Percentiles rank a stretch among this genome's conserved stretches.
These are phyloP conservation scores for Microdochium trichocladiopsis DNA, from an alignment of 2,329 filamentous ascomycete species.

Conservation along the genomic window DNA sequence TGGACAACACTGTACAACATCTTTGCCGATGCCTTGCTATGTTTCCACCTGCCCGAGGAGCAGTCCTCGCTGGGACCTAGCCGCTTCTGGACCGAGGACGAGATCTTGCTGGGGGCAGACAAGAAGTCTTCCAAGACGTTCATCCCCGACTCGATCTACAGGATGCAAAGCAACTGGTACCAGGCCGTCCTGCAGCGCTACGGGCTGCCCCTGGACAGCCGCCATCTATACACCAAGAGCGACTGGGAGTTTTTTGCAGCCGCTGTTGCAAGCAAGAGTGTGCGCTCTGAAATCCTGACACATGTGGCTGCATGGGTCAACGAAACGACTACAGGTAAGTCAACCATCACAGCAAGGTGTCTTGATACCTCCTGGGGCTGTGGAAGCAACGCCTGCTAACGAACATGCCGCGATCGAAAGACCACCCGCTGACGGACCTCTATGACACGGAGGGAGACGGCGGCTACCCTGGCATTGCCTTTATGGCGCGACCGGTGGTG, in stretches of 20 bases:
- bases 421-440: constrained; percentile 73
- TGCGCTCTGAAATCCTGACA: constrained; percentile 65
- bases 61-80: constrained; percentile 9
- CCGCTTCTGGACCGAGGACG: constrained; percentile 13
- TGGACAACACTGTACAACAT: constrained; percentile 80
- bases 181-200: constrained; percentile 71
- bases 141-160: constrained; percentile 70
- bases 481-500: constrained; percentile 77
- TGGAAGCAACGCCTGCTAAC: constrained; percentile 8
- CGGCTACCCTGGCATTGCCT: constrained; percentile 65
- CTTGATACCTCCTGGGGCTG: background rate
- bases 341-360: background rate
- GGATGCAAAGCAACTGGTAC: constrained; percentile 77
- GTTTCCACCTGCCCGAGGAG: constrained; percentile 55
- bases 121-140: constrained; percentile 36
- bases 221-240: constrained; percentile 80
- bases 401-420: constrained; percentile 19
- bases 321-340: constrained; percentile 61
- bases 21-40: constrained; percentile 69
- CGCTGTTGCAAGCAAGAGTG: constrained; percentile 63
- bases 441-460: constrained; percentile 75
- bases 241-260: constrained; percentile 91
- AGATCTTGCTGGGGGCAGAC: constrained; percentile 8
- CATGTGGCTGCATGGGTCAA: constrained; percentile 76
- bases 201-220: constrained; percentile 73